phyloP scores from a whole-genome alignment of 2,329 filamentous ascomycete genomes.

The Seiridium unicorne region DNA sequence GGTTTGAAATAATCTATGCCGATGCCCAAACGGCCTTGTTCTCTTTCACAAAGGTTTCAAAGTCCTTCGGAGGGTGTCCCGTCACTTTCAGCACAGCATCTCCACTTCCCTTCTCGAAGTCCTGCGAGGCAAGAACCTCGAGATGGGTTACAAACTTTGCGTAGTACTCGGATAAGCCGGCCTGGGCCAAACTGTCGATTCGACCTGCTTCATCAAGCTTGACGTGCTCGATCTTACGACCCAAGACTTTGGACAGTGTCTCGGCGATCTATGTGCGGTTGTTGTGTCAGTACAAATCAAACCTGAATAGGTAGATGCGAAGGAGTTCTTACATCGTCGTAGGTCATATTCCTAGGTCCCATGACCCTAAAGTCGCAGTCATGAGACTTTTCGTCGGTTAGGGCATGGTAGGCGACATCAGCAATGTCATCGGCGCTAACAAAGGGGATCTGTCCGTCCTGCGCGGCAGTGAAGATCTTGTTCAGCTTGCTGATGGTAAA shows the following conservation, averaged over 20 bases:
- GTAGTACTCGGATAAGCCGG: slow-evolving; percentile 15
- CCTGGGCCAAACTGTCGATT: slow-evolving; percentile 12
- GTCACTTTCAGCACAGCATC: slow-evolving; percentile 16
- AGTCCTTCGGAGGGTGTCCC: slow-evolving; percentile 16
- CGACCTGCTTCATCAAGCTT: slow-evolving; percentile 16
- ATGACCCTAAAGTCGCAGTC: slow-evolving; percentile 16
- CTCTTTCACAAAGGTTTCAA: slow-evolving; percentile 7
- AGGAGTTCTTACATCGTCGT: background rate
- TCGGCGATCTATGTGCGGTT: slow-evolving; percentile 15
- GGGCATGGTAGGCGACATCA: slow-evolving; percentile 15
- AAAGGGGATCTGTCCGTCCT: slow-evolving; percentile 18
- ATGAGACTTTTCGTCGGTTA: slow-evolving; percentile 17
- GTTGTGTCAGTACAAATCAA: background rate
- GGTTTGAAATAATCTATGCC: no score
- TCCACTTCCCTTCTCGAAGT: slow-evolving; percentile 14
- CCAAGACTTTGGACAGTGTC: slow-evolving; percentile 17
- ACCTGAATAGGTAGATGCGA: background rate
- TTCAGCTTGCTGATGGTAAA: slow-evolving; percentile 14
- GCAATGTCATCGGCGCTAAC: slow-evolving; percentile 18
- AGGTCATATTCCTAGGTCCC: slow-evolving; percentile 17
- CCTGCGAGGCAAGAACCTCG: slow-evolving; percentile 13
- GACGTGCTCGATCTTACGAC: slow-evolving; percentile 19
- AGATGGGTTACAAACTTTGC: slow-evolving; percentile 15
- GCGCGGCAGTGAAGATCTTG: slow-evolving; percentile 17
- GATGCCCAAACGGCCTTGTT: background rate